phyloP scores from a whole-genome alignment of 768 basidiomycete species.

The Lentinula guzmanii region DNA sequence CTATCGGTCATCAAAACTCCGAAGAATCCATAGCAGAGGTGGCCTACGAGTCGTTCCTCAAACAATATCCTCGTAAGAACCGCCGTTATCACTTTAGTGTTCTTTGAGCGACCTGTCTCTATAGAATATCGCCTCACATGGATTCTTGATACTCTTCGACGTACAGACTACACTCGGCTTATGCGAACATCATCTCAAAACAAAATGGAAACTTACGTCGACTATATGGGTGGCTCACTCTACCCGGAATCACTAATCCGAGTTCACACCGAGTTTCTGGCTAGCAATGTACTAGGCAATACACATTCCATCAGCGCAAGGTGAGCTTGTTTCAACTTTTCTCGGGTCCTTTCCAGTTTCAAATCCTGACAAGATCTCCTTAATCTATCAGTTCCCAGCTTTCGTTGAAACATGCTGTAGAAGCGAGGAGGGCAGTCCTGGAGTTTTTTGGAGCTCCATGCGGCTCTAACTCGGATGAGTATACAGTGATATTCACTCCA shows the following conservation, averaged over 20 bases:
- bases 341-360: conserved; percentile 8
- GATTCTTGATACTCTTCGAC: conserved; percentile 63
- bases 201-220: conserved; percentile 70
- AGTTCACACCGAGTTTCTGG: conserved; percentile 66
- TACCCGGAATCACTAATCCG: conserved; percentile 75
- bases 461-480: conserved; percentile 29
- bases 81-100: conserved; percentile 16
- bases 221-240: conserved; percentile 81
- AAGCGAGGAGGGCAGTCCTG: conserved; percentile 69
- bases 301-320: conserved; percentile 81
- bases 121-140: conserved; percentile 62
- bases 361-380: not conserved
- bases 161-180: conserved; percentile 55
- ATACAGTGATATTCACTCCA: conserved; percentile 76
- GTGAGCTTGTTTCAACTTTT: conserved; percentile 28
- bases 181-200: conserved; percentile 25
- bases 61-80: conserved; percentile 15
- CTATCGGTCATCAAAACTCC: conserved; percentile 22
- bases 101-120: not conserved
- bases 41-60: conserved; percentile 46
- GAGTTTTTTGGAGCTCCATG: conserved; percentile 72
- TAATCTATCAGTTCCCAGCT: conserved; percentile 51
- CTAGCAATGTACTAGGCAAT: conserved; percentile 65
- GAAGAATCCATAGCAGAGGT: conserved; percentile 16
- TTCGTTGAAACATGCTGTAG: conserved; percentile 57